Evolutionary conservation across 768 basidiomycete species (phyloP).

Genomic region (Dacryopinax primogenitus): DNA sequence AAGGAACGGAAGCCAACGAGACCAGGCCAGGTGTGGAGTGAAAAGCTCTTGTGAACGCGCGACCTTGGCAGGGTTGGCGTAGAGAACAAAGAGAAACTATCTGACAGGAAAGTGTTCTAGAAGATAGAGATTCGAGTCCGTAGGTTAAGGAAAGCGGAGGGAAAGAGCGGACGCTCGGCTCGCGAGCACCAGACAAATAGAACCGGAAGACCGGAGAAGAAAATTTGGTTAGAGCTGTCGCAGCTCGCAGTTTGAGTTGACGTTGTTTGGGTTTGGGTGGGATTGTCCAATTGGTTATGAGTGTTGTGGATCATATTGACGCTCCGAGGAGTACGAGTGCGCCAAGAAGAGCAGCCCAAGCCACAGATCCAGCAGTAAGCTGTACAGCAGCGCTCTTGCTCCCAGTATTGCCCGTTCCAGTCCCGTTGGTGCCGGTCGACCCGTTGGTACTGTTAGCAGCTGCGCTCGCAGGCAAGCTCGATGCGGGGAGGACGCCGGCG

Average conservation of each 20-base stretch:
- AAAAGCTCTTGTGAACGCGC: too few relatives aligned
- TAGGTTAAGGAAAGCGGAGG: not conserved
- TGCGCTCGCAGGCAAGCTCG: not conserved
- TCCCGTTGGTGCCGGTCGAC: not conserved
- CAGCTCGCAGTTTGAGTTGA: too few relatives aligned
- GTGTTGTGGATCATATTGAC: not conserved
- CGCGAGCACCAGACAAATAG: too few relatives aligned
- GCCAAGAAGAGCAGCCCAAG: not conserved
- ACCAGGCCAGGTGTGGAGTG: too few relatives aligned
- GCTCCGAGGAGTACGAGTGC: not conserved
- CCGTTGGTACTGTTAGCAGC: not conserved
- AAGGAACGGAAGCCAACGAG: too few relatives aligned
- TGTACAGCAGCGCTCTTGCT: not conserved
- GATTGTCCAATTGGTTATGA: too few relatives aligned
- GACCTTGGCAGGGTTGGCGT: too few relatives aligned
- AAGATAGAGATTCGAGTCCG: not conserved
- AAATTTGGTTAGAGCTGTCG: too few relatives aligned
- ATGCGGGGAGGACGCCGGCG: constrained; percentile 15
- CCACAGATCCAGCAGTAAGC: not conserved
- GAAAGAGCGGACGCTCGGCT: constrained; percentile 8
- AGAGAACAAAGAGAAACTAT: not conserved
- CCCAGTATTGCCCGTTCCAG: not conserved
- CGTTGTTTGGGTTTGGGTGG: too few relatives aligned
- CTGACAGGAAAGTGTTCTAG: not conserved
- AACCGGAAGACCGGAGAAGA: too few relatives aligned